Evolutionary conservation across 2,329 filamentous ascomycete species (phyloP), one percentile per base, ranked within the genome.

Genomic region (Metarhizium brunneum): DNA sequence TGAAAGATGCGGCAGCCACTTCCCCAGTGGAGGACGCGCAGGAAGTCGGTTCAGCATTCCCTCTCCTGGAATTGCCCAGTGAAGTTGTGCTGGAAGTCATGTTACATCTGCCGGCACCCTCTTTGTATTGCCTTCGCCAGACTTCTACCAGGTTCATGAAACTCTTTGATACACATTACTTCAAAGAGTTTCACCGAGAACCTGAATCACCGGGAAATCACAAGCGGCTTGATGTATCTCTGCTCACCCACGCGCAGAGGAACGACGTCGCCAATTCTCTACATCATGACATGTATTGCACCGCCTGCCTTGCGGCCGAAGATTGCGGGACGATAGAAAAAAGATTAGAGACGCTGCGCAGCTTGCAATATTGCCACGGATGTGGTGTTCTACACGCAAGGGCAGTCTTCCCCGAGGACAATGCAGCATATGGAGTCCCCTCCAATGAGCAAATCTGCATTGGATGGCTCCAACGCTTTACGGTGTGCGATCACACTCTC

Each of bases 221-320:
- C 53, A 42, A 11, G 36, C 8, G 0, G 2, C 50, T 54, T 32
- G n/a, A 54, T 32, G 4, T 50, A 2, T 6, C 29, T 8, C 20
- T n/a, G 36, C 1, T 50, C 5, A 8, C 8, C 36, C 6, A 14
- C 25, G 14, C 38, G n/a, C 36, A 54, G 20, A 20, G 35, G 18
- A 14, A 36, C 8, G 5, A 13, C n/a, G n/a, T 54, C 25, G 35
- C 20, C 7, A 38, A 47, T 13, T 3, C 14, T 7, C 11, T 54
- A 35, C 36, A 54, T 36, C 50, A 25, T n/a, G 42, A 45, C 4
- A 47, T 14, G 18, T 55, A 52, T 43, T 55, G 54, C 54, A 6
- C 2, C 30, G 11, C 47, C 0, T 54, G 53, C 35, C 38, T 47
- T 2, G 47, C 38, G 47, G 29, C 38, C 29, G 11, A 25, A 20